Evolutionary conservation across 2,329 filamentous ascomycete species (phyloP), one percentile per base, ranked within the genome.

Genomic region (Aspergillus sp.): DNA sequence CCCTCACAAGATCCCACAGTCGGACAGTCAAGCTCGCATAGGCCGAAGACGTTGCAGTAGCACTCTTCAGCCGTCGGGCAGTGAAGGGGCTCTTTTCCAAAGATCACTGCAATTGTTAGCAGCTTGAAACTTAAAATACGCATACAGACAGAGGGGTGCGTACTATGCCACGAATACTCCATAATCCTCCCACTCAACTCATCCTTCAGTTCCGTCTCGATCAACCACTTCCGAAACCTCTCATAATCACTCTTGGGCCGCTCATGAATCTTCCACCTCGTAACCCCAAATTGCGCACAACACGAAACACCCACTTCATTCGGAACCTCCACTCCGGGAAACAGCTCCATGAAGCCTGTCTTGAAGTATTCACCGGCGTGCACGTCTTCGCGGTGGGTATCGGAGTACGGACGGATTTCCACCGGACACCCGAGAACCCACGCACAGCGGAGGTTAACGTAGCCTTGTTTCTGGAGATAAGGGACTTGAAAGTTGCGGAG

Each of bases 11-110:
- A 50, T 22, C 69, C 71, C 19, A 72, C 67, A 15, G 68, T 60
- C 2, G 54, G 56, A 46, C 70, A 73, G 12, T 51, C 55, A 13
- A 79, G 54, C 47, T 74, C 55, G 62, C 84, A 87, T 22, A 83
- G 56, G 0, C 83, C 83, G 56, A 82, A 87, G 13, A 81, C 74
- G 37, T 82, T 79, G 66, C 84, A 86, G 62, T 86, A 86, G 60
- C 83, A 86, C 7, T 79, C 76, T 41, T 72, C 65, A 1, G 80
- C 80, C 15, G 71, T 68, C 0, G 84, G 84, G 54, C 83, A 87
- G 55, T 83, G 74, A 1, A 84, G 73, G 5, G 75, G 61, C 20
- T 74, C 65, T 53, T 79, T 77, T 46, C 78, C 78, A 55, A 82
- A 83, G 9, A 82, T 79, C 52, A 82, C 77, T 80, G 35, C 9